Evolutionary conservation across 371 early-diverging fungal genomes (phyloP).

Genomic region (Mortierella sp.): DNA sequence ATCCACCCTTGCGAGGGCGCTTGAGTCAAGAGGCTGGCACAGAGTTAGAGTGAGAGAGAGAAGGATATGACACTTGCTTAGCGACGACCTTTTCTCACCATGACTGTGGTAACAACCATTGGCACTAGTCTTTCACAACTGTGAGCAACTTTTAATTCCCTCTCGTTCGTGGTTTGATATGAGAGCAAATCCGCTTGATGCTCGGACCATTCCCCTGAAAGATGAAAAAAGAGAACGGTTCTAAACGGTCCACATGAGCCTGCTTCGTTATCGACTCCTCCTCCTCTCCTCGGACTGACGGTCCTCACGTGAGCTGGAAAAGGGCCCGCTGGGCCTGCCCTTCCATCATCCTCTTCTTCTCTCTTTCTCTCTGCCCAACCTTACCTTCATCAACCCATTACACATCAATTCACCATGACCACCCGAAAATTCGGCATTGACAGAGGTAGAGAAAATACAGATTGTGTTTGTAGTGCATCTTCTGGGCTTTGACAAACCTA

Average conservation of each 20-base stretch:
- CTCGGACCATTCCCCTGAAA: not conserved
- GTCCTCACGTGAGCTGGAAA: no score
- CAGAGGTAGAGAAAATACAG: slow-evolving; percentile 44
- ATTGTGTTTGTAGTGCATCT: no score
- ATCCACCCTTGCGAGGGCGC: no score
- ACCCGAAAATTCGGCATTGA: slow-evolving; percentile 49
- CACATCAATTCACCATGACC: slow-evolving; percentile 20
- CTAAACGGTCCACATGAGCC: not conserved
- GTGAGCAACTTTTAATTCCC: no score
- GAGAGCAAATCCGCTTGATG: not conserved
- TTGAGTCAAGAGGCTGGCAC: no score
- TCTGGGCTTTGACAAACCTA: no score
- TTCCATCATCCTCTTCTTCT: slow-evolving; percentile 9
- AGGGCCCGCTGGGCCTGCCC: no score
- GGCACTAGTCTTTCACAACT: no score
- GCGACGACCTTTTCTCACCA: no score
- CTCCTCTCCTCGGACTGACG: not conserved
- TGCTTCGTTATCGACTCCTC: slow-evolving; percentile 4
- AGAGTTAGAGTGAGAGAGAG: no score
- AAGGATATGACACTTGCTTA: no score
- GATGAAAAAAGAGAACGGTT: not conserved
- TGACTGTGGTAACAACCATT: no score
- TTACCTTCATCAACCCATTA: not conserved
- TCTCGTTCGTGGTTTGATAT: not conserved
- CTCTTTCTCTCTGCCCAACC: not conserved